Percentiles rank a stretch among this genome's conserved stretches.
Evolutionary conservation across 2,329 filamentous ascomycete genomes (phyloP).

Genomic region (Botrytis cinerea): DNA sequence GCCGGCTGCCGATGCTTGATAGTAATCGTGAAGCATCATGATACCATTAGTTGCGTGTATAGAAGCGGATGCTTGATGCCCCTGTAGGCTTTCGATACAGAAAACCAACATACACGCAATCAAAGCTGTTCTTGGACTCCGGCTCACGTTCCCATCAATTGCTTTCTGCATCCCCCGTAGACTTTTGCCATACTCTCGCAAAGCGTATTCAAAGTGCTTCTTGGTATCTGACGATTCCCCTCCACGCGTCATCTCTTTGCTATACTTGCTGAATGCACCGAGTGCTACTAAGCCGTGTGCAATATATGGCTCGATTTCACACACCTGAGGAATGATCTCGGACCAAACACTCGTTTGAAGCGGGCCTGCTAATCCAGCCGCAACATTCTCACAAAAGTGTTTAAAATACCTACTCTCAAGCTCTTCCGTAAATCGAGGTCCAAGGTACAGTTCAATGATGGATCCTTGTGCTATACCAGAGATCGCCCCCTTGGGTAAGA

Average conservation of each 20-base stretch:
- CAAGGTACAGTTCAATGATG: background rate
- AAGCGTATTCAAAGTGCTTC: constrained; percentile 21
- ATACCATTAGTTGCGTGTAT: constrained; percentile 19
- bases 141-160: background rate
- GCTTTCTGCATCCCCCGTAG: constrained; percentile 20
- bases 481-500: constrained; percentile 10
- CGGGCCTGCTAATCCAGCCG: constrained; percentile 27
- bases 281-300: constrained; percentile 31
- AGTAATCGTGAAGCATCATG: constrained; percentile 12
- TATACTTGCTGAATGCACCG: constrained; percentile 27
- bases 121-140: constrained; percentile 20
- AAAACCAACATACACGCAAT: constrained; percentile 25
- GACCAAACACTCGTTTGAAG: constrained; percentile 29
- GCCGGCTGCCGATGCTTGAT: background rate
- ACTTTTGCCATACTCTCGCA: constrained; percentile 22
- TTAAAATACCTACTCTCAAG: constrained; percentile 28
- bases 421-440: constrained; percentile 26
- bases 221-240: background rate
- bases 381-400: constrained; percentile 30
- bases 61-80: constrained; percentile 25
- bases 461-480: background rate
- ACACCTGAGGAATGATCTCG: constrained; percentile 30
- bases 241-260: constrained; percentile 1
- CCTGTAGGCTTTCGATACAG: constrained; percentile 26
- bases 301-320: constrained; percentile 30